phyloP scores from a whole-genome alignment of 1,284 basidiomycete genomes.

The Cutaneotrichosporon cavernicola region DNA sequence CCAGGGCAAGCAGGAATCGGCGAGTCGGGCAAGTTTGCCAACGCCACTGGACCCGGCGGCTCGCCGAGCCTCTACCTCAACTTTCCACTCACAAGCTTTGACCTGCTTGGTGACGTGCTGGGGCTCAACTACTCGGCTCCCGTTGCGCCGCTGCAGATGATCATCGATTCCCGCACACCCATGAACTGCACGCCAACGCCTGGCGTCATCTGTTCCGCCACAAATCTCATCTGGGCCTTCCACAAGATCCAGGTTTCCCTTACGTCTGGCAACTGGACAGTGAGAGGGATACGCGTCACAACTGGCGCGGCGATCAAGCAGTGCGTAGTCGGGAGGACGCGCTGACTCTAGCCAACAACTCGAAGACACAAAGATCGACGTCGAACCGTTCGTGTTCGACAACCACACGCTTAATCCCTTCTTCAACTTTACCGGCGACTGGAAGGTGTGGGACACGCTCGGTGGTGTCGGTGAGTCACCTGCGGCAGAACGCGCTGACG shows the following conservation, averaged over 20 bases:
- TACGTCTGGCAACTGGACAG: slow-evolving; percentile 8
- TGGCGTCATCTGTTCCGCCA: slow-evolving; percentile 1
- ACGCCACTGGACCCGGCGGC: not conserved
- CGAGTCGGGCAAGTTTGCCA: slow-evolving; percentile 10
- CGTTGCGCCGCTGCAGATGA: slow-evolving; percentile 4
- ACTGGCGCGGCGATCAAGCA: slow-evolving; percentile 8
- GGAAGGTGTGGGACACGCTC: slow-evolving; percentile 3
- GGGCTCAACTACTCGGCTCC: not conserved
- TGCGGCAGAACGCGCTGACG: not conserved
- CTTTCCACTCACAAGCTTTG: slow-evolving; percentile 11
- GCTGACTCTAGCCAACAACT: not conserved
- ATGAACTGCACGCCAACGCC: slow-evolving; percentile 7
- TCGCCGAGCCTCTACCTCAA: slow-evolving; percentile 7
- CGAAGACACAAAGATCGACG: not conserved
- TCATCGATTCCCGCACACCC: slow-evolving; percentile 14
- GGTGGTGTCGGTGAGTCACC: slow-evolving; percentile 12
- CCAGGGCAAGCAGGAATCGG: slow-evolving; percentile 9
- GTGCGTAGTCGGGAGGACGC: not conserved
- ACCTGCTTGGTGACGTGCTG: slow-evolving; percentile 6
- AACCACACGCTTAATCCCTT: slow-evolving; percentile 10
- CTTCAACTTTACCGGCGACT: slow-evolving; percentile 5
- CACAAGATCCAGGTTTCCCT: slow-evolving; percentile 15
- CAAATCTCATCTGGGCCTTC: slow-evolving; percentile 15
- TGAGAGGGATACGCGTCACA: not conserved
- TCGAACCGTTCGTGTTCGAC: not conserved